Evolutionary conservation across 495 filamentous ascomycete species (phyloP), one percentile per base, ranked within the genome.

Genomic region (Penicillium flavigenum): DNA sequence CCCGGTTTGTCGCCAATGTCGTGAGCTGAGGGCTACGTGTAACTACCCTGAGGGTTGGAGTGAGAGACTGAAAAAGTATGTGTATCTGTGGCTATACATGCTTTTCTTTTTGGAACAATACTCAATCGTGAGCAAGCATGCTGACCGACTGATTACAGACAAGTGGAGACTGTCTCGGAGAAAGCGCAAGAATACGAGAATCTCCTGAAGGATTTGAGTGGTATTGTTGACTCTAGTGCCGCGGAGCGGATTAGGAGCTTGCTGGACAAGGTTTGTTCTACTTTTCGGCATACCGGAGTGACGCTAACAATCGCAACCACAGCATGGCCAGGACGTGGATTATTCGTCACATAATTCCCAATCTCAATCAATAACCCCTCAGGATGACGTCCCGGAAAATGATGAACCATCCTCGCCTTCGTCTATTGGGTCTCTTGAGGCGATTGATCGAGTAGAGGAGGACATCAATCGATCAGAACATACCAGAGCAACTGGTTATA

Each of bases 381-480:
- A 73, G 22, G 77, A 79, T 43, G 69, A 78, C 6, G 7, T 34
- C 4, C 39, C 29, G 22, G 59, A 66, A 9, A 46, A 59, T 5
- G 60, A 66, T 36, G 59, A 62, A 19, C 26, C 57, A 8, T 57
- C 46, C 16, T 70, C 66, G 3, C 66, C 73, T 29, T 86, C 81
- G 2, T 84, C 83, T 5, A 77, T 82, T 41, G 84, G 85, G 10
- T 89, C 86, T 1, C 77, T 81, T 4, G 82, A 81, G 26, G 83
- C 82, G 12, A 69, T 84, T 22, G 86, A 88, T 59, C 72, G 76
- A 12, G 77, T 86, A n/a, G 73, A 83, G 42, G 82, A 87, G 62
- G 86, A 88, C 47, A 63, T 81, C 14, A 85, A 84, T 60, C 76
- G 76, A 26, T 80, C 63, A 29, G 74, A 79, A 57, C 65, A 69